A percentile compares a stretch with the other conserved stretches of the same genome.
These are phyloP conservation scores for Rachicladosporium sp. DNA, from an alignment of 2,329 filamentous ascomycete genomes.

Conservation along the genomic window DNA sequence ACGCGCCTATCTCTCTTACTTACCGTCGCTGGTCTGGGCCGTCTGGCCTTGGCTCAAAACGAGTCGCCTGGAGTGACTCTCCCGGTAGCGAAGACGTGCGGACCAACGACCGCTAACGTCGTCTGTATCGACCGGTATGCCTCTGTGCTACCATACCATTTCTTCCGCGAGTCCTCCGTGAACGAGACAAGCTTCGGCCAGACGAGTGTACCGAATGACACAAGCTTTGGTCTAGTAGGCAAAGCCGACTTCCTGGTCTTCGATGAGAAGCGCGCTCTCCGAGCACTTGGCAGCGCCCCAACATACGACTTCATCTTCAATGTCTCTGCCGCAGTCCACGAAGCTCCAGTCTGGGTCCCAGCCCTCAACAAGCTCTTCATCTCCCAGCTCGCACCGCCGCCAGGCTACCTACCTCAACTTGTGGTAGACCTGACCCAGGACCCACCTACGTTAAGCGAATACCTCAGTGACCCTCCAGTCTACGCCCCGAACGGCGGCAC, in stretches of 20 bases:
- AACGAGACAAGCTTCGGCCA: slow-evolving; percentile 19
- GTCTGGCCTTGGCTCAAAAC: too few species aligned
- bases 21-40: too few species aligned
- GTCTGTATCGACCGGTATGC: slow-evolving; percentile 29
- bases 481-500: slow-evolving; percentile 33
- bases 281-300: slow-evolving; percentile 26
- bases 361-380: slow-evolving; percentile 30
- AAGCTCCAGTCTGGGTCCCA: slow-evolving; percentile 32
- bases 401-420: slow-evolving; percentile 26
- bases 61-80: slow-evolving; percentile 3
- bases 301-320: slow-evolving; percentile 27
- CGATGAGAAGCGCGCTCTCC: slow-evolving; percentile 24
- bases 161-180: slow-evolving; percentile 17
- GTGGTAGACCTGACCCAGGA: slow-evolving; percentile 31
- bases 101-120: slow-evolving; percentile 12
- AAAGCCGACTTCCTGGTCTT: slow-evolving; percentile 29
- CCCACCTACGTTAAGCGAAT: slow-evolving; percentile 29
- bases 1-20: too few species aligned
- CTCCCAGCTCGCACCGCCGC: slow-evolving; percentile 25
- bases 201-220: slow-evolving; percentile 24
- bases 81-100: slow-evolving; percentile 10
- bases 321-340: slow-evolving; percentile 28
- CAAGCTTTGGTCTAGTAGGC: slow-evolving; percentile 20
- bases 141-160: slow-evolving; percentile 26
- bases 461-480: slow-evolving; percentile 30